These are phyloP conservation scores for Yamadazyma triangularis DNA, from an alignment of 1,139 yeast species.

Conservation along the genomic window DNA sequence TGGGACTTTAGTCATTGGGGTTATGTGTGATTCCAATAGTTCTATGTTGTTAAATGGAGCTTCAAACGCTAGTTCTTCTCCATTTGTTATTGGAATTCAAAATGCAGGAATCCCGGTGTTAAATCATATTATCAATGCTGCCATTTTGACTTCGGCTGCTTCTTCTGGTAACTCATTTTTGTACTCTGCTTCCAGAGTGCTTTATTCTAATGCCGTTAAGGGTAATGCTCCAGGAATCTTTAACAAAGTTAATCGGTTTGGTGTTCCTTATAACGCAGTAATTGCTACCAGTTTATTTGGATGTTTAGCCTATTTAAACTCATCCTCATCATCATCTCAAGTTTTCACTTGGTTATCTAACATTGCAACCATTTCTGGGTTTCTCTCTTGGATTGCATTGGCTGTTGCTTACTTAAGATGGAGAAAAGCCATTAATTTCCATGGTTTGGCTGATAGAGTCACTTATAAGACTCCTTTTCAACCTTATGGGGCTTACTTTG, in stretches of 20 bases:
- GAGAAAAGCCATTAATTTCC: slow-evolving; percentile 47
- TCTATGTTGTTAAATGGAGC: slow-evolving; percentile 32
- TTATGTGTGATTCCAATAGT: slow-evolving; percentile 44
- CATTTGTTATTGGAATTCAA: slow-evolving; percentile 37
- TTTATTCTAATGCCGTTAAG: slow-evolving; percentile 43
- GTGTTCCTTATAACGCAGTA: slow-evolving; percentile 37
- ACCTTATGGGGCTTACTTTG: slow-evolving; percentile 49
- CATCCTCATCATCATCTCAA: slow-evolving; percentile 26
- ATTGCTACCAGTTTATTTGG: slow-evolving; percentile 47
- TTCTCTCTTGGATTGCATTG: slow-evolving; percentile 60
- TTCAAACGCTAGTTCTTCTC: slow-evolving; percentile 30
- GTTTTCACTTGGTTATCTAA: slow-evolving; percentile 50
- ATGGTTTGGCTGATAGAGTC: slow-evolving; percentile 40
- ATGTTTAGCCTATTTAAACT: slow-evolving; percentile 48
- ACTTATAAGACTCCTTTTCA: slow-evolving; percentile 46
- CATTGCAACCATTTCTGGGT: slow-evolving; percentile 67
- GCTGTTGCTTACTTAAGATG: slow-evolving; percentile 46
- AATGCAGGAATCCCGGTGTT: slow-evolving; percentile 34
- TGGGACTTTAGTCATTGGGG: slow-evolving; percentile 49
- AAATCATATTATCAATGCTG: slow-evolving; percentile 51
- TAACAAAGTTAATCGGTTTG: slow-evolving; percentile 27
- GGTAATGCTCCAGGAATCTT: slow-evolving; percentile 36
- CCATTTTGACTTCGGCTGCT: slow-evolving; percentile 44
- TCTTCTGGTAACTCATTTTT: slow-evolving; percentile 52
- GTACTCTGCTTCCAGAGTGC: slow-evolving; percentile 48